These are phyloP conservation scores for Melanogaster broomeanus DNA, from an alignment of 768 basidiomycete genomes.

Conservation along the genomic window DNA sequence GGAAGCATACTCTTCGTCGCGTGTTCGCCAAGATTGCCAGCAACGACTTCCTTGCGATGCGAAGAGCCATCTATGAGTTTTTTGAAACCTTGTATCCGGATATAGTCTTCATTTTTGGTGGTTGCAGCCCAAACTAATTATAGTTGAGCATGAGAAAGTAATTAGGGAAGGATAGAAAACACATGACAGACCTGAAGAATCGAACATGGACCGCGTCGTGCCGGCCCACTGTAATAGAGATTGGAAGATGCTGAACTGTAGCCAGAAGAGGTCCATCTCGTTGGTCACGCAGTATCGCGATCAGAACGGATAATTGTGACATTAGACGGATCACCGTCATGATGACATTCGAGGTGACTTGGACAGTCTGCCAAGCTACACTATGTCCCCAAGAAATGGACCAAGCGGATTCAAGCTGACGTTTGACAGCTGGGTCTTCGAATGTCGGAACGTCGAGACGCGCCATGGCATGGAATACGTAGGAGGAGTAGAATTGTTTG, in stretches of 20 bases:
- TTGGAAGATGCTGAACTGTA: slow-evolving; percentile 52
- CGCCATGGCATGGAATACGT: slow-evolving; percentile 65
- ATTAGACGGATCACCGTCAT: slow-evolving; percentile 51
- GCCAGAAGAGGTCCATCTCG: slow-evolving; percentile 65
- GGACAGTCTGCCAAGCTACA: slow-evolving; percentile 64
- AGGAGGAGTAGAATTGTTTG: slow-evolving; percentile 60
- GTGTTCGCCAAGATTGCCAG: slow-evolving; percentile 59
- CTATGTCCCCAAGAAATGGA: slow-evolving; percentile 43
- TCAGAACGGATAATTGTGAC: slow-evolving; percentile 63
- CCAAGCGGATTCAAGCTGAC: slow-evolving; percentile 61
- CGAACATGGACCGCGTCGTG: slow-evolving; percentile 16
- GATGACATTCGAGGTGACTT: slow-evolving; percentile 41
- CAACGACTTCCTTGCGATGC: slow-evolving; percentile 76
- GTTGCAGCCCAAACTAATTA: slow-evolving; percentile 69
- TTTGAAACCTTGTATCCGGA: slow-evolving; percentile 67
- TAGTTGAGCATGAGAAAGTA: neutral
- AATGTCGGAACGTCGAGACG: slow-evolving; percentile 79
- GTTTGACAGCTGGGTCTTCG: slow-evolving; percentile 64
- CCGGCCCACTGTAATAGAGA: slow-evolving; percentile 46
- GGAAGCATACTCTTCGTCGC: slow-evolving; percentile 50
- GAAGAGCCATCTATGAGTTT: slow-evolving; percentile 48
- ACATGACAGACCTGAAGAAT: slow-evolving; percentile 32
- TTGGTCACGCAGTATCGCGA: slow-evolving; percentile 57
- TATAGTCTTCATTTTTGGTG: slow-evolving; percentile 60
- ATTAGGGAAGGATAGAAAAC: neutral